These are phyloP conservation scores for Yamadazyma atlantica DNA, from an alignment of 1,139 yeast genomes.

Conservation along the genomic window DNA sequence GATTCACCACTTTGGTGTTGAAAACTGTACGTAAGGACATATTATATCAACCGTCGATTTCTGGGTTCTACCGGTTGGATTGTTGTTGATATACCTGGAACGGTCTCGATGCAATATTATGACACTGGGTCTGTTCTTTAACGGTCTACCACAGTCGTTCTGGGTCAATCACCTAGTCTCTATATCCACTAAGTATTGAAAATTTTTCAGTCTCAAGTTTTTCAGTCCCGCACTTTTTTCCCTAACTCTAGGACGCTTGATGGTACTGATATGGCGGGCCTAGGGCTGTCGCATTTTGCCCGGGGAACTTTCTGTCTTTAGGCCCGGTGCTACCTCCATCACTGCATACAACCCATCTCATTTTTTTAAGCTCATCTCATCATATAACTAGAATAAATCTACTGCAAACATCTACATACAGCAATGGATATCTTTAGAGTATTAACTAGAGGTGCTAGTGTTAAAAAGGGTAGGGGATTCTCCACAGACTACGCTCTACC, in stretches of 20 bases:
- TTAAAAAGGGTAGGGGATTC: slow-evolving; percentile 53
- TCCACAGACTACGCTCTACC: slow-evolving; percentile 49
- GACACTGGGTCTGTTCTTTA: too few species aligned
- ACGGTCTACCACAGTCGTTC: too few species aligned
- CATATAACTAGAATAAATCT: not conserved
- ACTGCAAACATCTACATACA: too few species aligned
- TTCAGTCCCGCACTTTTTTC: not conserved
- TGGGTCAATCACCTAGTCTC: not conserved
- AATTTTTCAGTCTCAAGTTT: not conserved
- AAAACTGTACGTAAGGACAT: not conserved
- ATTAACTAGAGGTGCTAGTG: slow-evolving; percentile 79
- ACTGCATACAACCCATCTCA: not conserved
- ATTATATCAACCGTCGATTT: not conserved
- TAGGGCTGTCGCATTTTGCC: too few species aligned
- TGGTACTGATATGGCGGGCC: too few species aligned
- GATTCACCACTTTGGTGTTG: not conserved
- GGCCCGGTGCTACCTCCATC: not conserved
- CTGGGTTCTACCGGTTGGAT: too few species aligned
- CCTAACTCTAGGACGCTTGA: too few species aligned
- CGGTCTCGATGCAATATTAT: too few species aligned
- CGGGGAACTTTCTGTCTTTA: not conserved
- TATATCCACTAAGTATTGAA: not conserved
- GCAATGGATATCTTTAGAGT: slow-evolving; percentile 95
- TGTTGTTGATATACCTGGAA: too few species aligned
- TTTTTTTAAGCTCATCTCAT: slow-evolving; percentile 1